These are phyloP conservation scores for Suillus americanus DNA, from an alignment of 768 basidiomycete genomes.

Conservation along the genomic window DNA sequence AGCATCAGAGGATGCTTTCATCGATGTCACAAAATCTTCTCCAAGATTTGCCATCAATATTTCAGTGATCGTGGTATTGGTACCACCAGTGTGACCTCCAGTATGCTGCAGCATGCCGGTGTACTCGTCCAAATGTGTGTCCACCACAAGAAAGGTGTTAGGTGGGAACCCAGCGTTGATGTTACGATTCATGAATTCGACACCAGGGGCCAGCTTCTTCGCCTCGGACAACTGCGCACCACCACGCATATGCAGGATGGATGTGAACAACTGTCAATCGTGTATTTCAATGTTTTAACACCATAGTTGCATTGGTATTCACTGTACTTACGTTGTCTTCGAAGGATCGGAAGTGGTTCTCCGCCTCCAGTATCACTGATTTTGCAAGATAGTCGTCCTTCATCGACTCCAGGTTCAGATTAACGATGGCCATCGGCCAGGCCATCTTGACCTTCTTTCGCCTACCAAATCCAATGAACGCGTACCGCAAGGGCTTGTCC, in stretches of 20 bases:
- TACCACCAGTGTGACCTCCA: no score
- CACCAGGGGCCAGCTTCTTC: no score
- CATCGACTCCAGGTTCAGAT: not conserved
- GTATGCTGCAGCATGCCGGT: no score
- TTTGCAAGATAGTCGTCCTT: not conserved
- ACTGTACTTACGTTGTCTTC: not conserved
- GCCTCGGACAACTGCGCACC: no score
- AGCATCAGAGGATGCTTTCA: not conserved
- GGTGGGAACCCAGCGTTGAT: no score
- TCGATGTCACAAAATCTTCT: not conserved
- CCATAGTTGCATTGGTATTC: no score
- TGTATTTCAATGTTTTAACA: no score
- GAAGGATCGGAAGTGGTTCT: not conserved
- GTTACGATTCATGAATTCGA: no score
- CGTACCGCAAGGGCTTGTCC: not conserved
- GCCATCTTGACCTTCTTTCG: not conserved
- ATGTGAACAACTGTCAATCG: no score
- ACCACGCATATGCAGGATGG: no score
- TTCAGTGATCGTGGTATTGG: not conserved
- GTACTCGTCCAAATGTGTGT: no score
- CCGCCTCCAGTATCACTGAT: not conserved
- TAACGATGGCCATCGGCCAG: not conserved
- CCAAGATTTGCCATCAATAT: not conserved
- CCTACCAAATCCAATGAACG: not conserved
- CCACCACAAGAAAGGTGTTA: no score